Percentiles rank a stretch among this genome's conserved stretches.
Evolutionary conservation across 306 rosid species (phyloP).

Genomic region (Fragaria ananassa): DNA sequence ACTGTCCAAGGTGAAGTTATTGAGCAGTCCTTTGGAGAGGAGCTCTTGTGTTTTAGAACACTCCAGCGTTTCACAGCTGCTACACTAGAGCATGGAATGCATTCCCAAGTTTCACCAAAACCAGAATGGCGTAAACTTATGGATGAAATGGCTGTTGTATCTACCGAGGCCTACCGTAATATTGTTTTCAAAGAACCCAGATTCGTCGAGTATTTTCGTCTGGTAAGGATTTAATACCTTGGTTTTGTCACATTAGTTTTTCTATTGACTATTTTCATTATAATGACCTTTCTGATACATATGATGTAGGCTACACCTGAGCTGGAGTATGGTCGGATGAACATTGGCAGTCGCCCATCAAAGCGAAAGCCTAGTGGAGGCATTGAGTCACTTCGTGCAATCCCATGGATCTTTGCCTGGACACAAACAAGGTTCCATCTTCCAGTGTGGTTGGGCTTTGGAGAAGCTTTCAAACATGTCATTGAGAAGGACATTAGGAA

Average conservation of each 20-base stretch:
- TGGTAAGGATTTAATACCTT: constrained; percentile 49
- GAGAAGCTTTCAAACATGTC: constrained; percentile 62
- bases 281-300: constrained; percentile 13
- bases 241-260: constrained; percentile 4
- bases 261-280: neutral
- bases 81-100: constrained; percentile 91
- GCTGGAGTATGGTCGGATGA: constrained; percentile 97
- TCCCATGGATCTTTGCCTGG: constrained; percentile 99
- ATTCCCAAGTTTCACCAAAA: constrained; percentile 67
- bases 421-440: constrained; percentile 97
- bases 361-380: constrained; percentile 98
- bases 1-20: constrained; percentile 98
- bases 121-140: constrained; percentile 91
- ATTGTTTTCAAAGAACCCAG: constrained; percentile 89
- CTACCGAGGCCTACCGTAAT: constrained; percentile 88
- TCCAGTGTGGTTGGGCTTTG: constrained; percentile 97
- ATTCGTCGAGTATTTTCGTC: constrained; percentile 93
- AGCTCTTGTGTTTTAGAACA: constrained; percentile 87
- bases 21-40: constrained; percentile 92
- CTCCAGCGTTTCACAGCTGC: constrained; percentile 96
- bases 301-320: constrained; percentile 84
- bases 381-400: constrained; percentile 96
- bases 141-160: constrained; percentile 90
- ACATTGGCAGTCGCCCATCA: constrained; percentile 94
- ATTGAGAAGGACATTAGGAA: constrained; percentile 68